These are phyloP conservation scores for Evansstolkia leycettana DNA, from an alignment of 495 filamentous ascomycete genomes.

Conservation along the genomic window DNA sequence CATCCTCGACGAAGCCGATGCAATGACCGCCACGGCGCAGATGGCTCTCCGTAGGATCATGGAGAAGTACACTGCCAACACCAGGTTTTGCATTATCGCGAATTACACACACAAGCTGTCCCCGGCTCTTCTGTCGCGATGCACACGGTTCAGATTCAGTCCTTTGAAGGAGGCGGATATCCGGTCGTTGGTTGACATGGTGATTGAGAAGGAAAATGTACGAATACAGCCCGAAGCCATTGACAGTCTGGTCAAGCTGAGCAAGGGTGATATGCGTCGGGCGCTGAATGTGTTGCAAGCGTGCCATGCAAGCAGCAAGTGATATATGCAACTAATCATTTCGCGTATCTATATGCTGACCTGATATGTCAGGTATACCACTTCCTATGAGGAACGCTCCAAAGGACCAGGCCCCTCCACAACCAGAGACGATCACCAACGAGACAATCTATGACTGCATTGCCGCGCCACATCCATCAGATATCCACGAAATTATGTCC, in stretches of 20 bases:
- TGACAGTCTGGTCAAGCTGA: constrained; percentile 70
- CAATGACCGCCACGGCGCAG: constrained; percentile 93
- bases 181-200: constrained; percentile 67
- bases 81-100: constrained; percentile 94
- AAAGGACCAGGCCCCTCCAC: constrained; percentile 37
- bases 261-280: constrained; percentile 91
- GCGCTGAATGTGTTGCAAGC: constrained; percentile 94
- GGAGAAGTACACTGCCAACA: constrained; percentile 99
- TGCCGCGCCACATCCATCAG: constrained; percentile 82
- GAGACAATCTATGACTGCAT: constrained; percentile 95
- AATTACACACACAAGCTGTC: constrained; percentile 99
- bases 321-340: too few relatives aligned
- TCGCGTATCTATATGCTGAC: constrained; percentile 2
- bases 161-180: constrained; percentile 86
- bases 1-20: constrained; percentile 94
- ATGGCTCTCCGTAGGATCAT: constrained; percentile 96
- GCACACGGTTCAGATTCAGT: constrained; percentile 91
- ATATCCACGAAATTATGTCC: constrained; percentile 71
- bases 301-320: constrained; percentile 80
- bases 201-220: constrained; percentile 78
- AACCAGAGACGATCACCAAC: constrained; percentile 73
- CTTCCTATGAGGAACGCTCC: constrained; percentile 52
- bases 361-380: constrained; percentile 54
- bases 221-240: constrained; percentile 69
- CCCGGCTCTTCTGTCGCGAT: constrained; percentile 82